Base-by-base conservation (phyloP, 2,329 filamentous ascomycete genomes). In the Graphilbum fragrans region DNA sequence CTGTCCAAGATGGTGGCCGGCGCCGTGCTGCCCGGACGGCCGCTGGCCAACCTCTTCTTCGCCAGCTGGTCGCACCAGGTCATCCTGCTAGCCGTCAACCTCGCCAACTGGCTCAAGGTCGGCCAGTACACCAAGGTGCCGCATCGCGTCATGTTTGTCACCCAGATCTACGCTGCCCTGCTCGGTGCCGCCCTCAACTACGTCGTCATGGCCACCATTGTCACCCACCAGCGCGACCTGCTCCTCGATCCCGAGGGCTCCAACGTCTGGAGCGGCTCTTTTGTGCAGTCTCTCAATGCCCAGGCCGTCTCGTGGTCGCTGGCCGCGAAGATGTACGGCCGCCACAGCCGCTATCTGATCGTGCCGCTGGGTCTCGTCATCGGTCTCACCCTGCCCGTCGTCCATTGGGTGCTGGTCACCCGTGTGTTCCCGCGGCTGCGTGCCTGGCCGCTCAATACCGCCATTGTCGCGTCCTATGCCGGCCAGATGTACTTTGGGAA, bases 401-500 rank as follows among this genome's bases (percentile, higher is more conserved):
- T n/a, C n/a, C n/a, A n/a, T n/a, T n/a, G n/a, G n/a, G n/a, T n/a
- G n/a, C 33, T 65, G 31, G 72, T 71, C 1, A 75, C 81, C 50
- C 76, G 65, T 41, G 69, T 80, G 23, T 45, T 41, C 12, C 48
- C 48, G 0, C 54, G 62, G 10, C 64, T 69, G 18, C 17, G n/a
- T 7, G 90, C 83, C 49, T 85, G 92, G 50, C 79, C 86, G 54
- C 59, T 85, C 2, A 53, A 55, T 43, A 50, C 50, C 2, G 52
- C 50, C 33, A 46, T 56, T 18, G 42, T 55, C 23, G 34, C 50
- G 25, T 52, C 49, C 47, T 50, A 52, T 40, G 49, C 52, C 20
- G 50, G 53, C 55, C 87, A 87, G 54, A 78, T 85, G 55, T 93
- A 27, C 62, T 93, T 32, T 68, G 47, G 92, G 85, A 86, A 67